Evolutionary conservation across 148 eudicot genomes (phyloP).

Genomic region (Polygonum aviculare): DNA sequence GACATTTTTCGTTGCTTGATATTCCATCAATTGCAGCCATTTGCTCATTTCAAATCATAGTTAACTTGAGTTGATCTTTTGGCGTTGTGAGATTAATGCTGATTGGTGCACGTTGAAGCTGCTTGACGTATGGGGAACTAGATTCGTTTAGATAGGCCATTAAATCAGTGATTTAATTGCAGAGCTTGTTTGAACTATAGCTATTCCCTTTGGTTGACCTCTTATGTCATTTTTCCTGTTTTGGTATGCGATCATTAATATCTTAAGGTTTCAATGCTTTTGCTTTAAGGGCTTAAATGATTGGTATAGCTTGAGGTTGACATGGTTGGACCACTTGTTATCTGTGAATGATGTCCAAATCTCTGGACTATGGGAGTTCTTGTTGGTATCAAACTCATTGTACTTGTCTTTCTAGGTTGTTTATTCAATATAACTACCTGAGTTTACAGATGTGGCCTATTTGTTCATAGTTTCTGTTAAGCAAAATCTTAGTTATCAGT

Average conservation of each 20-base stretch:
- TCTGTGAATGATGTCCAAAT: neutral
- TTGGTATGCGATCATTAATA: neutral
- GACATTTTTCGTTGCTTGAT: neutral
- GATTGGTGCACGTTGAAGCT: neutral
- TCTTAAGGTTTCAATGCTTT: neutral
- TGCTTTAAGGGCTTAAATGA: neutral
- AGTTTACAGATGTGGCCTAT: neutral
- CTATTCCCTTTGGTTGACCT: neutral
- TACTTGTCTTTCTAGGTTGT: neutral
- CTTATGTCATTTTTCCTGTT: neutral
- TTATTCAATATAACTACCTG: neutral
- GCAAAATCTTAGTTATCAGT: neutral
- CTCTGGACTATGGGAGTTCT: neutral
- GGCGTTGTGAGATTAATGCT: neutral
- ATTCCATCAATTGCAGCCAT: neutral
- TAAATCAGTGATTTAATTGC: neutral
- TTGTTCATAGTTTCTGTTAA: neutral
- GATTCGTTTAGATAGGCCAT: neutral
- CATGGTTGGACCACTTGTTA: neutral
- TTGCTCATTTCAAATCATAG: neutral
- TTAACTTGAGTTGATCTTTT: slow-evolving; percentile 3
- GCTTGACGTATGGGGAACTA: neutral
- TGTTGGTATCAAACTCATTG: neutral
- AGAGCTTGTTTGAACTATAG: neutral
- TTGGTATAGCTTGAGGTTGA: neutral